phyloP scores from a whole-genome alignment of 768 basidiomycete genomes.

The Tricholoma furcatifolium region DNA sequence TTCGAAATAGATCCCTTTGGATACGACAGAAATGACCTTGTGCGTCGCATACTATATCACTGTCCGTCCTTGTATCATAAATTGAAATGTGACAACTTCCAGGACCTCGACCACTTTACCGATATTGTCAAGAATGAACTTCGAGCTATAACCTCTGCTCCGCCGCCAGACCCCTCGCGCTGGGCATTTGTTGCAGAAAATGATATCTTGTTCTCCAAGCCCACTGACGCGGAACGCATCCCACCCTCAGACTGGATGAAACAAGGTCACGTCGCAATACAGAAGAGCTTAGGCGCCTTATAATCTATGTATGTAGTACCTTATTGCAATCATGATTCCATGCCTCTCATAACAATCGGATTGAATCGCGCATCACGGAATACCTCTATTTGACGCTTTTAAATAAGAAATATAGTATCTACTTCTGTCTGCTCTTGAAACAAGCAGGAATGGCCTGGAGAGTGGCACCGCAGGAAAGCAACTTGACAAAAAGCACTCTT shows the following conservation, averaged over 20 bases:
- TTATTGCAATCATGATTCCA: too few relatives aligned
- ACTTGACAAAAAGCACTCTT: too few relatives aligned
- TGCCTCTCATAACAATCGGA: too few relatives aligned
- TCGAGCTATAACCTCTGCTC: slow-evolving; percentile 57
- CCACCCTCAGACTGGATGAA: slow-evolving; percentile 58
- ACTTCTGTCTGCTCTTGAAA: too few relatives aligned
- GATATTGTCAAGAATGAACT: slow-evolving; percentile 71
- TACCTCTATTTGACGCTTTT: too few relatives aligned
- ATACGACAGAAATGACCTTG: slow-evolving; percentile 74
- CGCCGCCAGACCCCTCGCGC: slow-evolving; percentile 51
- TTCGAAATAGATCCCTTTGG: slow-evolving; percentile 45
- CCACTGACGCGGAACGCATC: slow-evolving; percentile 37
- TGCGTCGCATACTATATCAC: slow-evolving; percentile 29
- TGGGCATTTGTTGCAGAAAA: slow-evolving; percentile 66
- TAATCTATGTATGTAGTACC: too few relatives aligned
- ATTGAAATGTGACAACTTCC: neutral
- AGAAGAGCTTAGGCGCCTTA: slow-evolving; percentile 31
- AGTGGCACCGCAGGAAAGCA: too few relatives aligned
- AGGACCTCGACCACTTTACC: slow-evolving; percentile 74
- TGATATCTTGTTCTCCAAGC: slow-evolving; percentile 48
- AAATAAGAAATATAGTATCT: too few relatives aligned
- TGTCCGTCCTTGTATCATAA: neutral
- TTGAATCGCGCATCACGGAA: too few relatives aligned
- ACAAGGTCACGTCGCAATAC: slow-evolving; percentile 46
- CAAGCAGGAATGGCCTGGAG: too few relatives aligned